Base-by-base conservation (phyloP, 768 basidiomycete species). In the Tricholoma hemisulphureum region DNA sequence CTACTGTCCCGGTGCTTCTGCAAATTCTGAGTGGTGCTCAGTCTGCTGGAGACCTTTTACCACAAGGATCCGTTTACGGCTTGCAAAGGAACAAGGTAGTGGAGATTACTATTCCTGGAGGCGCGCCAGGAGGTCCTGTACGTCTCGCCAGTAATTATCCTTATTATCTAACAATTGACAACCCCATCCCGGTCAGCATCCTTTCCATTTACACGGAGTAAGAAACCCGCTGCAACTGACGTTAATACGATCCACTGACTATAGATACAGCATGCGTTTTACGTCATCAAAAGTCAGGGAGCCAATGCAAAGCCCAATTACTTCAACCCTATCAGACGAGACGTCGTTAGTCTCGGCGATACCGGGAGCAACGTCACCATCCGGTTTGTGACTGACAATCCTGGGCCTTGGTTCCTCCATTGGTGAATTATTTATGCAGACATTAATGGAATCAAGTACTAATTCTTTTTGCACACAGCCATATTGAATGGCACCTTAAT, bases 381-480 rank as follows among this genome's bases (percentile, higher is more conserved):
- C 52, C 79, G 86, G 32, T 88, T 86, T 69, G 64, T 72, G 23
- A 86, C 86, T 3, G 81, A 89, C 63, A 89, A 89, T 68, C 78
- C 86, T 3, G 88, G 88, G 10, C 81, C 81, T 3, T 86, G 84
- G 81, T 73, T 81, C 61, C 58, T 80, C 28, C 80, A 81, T 60
- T 81, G 71, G 72, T 71, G 48, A 23, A 63, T 59, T n/a, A n/a
- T n/a, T n/a, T n/a, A n/a, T n/a, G n/a, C n/a, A n/a, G n/a, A n/a
- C n/a, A n/a, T n/a, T 31, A 10, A 31, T 31, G 10, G 6, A 11
- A 31, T 43, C 50, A 10, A 24, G n/a, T 55, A 18, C 48, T 49
- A 26, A 37, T 21, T 29, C 34, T 20, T 48, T 23, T 10, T 9
- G n/a, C 21, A 26, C 45, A 8, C 41, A 80, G 80, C 58, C 81